phyloP scores from a whole-genome alignment of 1,139 yeast genomes.

The Taiozyma sp. region DNA sequence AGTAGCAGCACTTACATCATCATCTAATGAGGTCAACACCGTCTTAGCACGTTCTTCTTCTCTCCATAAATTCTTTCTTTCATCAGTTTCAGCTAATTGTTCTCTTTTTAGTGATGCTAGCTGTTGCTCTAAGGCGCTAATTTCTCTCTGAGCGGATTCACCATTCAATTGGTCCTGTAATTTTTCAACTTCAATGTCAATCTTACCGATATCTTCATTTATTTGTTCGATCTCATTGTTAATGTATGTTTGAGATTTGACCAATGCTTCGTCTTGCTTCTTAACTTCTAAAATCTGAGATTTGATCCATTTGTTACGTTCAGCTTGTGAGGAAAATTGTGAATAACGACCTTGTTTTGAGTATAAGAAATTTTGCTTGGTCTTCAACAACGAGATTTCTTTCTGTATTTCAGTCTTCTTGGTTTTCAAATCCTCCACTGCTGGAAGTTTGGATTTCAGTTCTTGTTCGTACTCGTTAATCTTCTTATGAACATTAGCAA shows the following conservation, averaged over 20 bases:
- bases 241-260: conserved; percentile 16
- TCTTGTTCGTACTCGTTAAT: conserved; percentile 39
- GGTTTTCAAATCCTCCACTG: conserved; percentile 33
- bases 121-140: conserved; percentile 26
- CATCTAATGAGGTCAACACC: conserved; percentile 46
- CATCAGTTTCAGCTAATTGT: conserved; percentile 49
- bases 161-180: conserved; percentile 36
- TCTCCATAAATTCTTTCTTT: conserved; percentile 74
- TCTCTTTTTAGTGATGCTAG: conserved; percentile 33
- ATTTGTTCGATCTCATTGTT: conserved; percentile 16
- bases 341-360: conserved; percentile 71
- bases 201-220: conserved; percentile 13
- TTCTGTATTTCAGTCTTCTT: conserved; percentile 39
- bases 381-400: conserved; percentile 39
- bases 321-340: conserved; percentile 47
- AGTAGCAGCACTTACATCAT: conserved; percentile 53
- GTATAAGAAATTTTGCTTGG: conserved; percentile 57
- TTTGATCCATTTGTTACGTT: conserved; percentile 68
- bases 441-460: conserved; percentile 39
- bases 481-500: conserved; percentile 26
- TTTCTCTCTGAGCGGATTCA: conserved; percentile 27
- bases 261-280: conserved; percentile 21
- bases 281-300: conserved; percentile 39
- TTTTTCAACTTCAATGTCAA: conserved; percentile 28
- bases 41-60: conserved; percentile 62